A percentile compares a stretch with the other conserved stretches of the same genome.
Evolutionary conservation across 164 flowering plant genomes (phyloP).

Genomic region (Nelumbo lutea): DNA sequence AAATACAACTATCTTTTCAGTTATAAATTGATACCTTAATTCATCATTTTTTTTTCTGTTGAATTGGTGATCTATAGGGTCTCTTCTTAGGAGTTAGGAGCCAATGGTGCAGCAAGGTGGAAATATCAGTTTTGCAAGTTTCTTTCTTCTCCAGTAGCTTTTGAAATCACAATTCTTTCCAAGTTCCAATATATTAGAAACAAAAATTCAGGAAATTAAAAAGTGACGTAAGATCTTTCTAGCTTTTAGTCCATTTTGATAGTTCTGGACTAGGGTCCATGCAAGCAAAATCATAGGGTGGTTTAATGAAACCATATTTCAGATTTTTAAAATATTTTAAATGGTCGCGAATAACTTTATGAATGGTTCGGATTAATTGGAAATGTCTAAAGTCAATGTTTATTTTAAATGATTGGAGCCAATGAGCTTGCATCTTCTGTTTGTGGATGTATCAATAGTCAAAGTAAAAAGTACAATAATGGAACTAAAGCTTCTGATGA

Average conservation of each 20-base stretch:
- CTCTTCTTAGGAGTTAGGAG: conserved; percentile 45
- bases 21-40: neutral
- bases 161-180: no score
- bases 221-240: no score
- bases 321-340: no score
- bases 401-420: conserved; percentile 39
- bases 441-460: conserved; percentile 72
- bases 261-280: neutral
- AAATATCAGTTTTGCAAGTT: conserved; percentile 65
- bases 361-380: no score
- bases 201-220: no score
- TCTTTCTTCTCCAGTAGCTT: neutral
- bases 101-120: conserved; percentile 43
- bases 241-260: neutral
- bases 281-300: neutral
- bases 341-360: no score
- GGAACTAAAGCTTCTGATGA: conserved; percentile 57
- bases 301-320: no score
- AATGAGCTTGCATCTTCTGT: conserved; percentile 94
- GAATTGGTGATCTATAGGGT: conserved; percentile 37
- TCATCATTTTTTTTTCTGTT: neutral
- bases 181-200: no score
- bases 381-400: no score
- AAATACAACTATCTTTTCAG: neutral
- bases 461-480: conserved; percentile 68